A percentile compares a stretch with the other conserved stretches of the same genome.
Conservation (phyloP, 495 filamentous ascomycete genomes). For the Amniculicola lignicola region DNA sequence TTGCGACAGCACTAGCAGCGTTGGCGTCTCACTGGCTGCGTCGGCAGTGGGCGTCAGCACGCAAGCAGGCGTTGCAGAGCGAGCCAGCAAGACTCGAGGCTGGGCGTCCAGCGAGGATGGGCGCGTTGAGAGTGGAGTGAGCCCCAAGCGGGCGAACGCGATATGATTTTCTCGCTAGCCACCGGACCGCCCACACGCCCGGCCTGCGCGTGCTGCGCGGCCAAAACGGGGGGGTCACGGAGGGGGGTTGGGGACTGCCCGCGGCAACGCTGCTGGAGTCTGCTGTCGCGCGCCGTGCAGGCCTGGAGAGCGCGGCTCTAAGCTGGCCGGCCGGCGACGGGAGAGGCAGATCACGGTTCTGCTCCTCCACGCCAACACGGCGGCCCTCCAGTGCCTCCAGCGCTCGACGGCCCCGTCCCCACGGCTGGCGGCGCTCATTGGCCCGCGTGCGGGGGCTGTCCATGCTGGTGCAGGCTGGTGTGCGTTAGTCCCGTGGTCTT, state of each 20-base stretch:
- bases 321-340: too few species aligned
- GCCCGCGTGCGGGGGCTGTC: conserved; percentile 10
- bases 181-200: neutral
- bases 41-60: conserved; percentile 3
- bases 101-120: neutral
- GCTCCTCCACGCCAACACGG: too few species aligned
- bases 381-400: neutral
- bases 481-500: conserved; percentile 15
- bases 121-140: neutral
- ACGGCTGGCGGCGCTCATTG: conserved; percentile 3
- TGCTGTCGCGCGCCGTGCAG: too few species aligned
- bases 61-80: neutral
- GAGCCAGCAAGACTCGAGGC: neutral
- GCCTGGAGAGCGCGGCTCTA: too few species aligned
- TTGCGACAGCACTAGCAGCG: conserved; percentile 13
- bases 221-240: too few species aligned
- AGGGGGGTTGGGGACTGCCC: too few species aligned
- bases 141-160: neutral
- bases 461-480: conserved; percentile 7
- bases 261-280: too few species aligned
- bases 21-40: conserved; percentile 17
- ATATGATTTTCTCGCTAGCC: conserved; percentile 1
- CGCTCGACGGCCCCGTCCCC: neutral
- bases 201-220: neutral
- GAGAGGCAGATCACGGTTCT: too few species aligned